These are phyloP conservation scores for Spathaspora hagerdaliae DNA, from an alignment of 805 yeast species.

Conservation along the genomic window DNA sequence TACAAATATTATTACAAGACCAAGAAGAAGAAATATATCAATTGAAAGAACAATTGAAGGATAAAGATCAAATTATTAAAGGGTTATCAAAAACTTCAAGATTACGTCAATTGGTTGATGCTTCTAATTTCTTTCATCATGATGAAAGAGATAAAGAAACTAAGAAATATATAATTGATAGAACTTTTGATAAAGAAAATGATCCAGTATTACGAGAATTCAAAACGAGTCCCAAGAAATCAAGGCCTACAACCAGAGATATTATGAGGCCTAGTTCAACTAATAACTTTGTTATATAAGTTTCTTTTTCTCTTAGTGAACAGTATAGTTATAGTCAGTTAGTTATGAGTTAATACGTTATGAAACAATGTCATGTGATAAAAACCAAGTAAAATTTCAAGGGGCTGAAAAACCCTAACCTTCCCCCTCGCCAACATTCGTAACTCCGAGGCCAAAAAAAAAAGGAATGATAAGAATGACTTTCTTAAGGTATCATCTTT, in stretches of 20 bases:
- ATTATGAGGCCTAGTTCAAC: too few relatives aligned
- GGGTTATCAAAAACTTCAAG: constrained; percentile 66
- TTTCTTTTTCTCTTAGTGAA: too few relatives aligned
- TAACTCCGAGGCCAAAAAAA: too few relatives aligned
- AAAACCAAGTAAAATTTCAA: too few relatives aligned
- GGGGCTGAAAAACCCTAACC: too few relatives aligned
- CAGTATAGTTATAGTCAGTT: too few relatives aligned
- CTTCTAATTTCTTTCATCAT: constrained; percentile 8
- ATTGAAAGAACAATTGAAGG: constrained; percentile 56
- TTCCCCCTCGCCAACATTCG: too few relatives aligned
- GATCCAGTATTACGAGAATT: constrained; percentile 15
- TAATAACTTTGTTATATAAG: too few relatives aligned
- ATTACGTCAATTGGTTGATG: constrained; percentile 46
- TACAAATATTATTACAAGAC: constrained; percentile 36
- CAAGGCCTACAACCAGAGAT: neutral
- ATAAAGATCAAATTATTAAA: constrained; percentile 75
- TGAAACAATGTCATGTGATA: too few relatives aligned
- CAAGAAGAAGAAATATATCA: constrained; percentile 68
- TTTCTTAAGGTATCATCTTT: too few relatives aligned
- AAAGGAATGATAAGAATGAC: too few relatives aligned
- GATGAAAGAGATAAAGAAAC: neutral
- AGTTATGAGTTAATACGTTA: too few relatives aligned
- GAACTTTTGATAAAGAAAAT: constrained; percentile 10
- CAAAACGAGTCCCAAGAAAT: constrained; percentile 18
- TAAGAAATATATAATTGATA: neutral